phyloP scores from a whole-genome alignment of 2,329 filamentous ascomycete species.

The Trichophyton rubrum region DNA sequence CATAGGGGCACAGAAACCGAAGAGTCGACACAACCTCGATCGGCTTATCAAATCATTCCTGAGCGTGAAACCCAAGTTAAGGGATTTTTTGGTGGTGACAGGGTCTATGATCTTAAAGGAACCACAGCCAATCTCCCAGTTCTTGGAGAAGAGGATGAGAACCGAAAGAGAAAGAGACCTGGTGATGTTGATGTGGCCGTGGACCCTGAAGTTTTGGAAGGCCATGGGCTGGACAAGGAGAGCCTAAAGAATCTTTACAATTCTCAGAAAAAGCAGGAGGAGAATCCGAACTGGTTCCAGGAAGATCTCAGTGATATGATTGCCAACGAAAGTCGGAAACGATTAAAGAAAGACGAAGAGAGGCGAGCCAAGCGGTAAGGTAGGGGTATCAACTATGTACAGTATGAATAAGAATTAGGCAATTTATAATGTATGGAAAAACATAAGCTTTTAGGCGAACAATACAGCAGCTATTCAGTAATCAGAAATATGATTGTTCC shows the following conservation, averaged over 20 bases:
- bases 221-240: slow-evolving; percentile 60
- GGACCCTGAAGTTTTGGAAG: slow-evolving; percentile 66
- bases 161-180: slow-evolving; percentile 81
- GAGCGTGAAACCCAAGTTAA: slow-evolving; percentile 75
- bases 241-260: slow-evolving; percentile 73
- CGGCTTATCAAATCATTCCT: slow-evolving; percentile 78
- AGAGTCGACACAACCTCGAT: slow-evolving; percentile 58
- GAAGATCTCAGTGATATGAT: slow-evolving; percentile 96
- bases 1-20: slow-evolving; percentile 79
- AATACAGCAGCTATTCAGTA: too few relatives aligned
- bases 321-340: slow-evolving; percentile 79
- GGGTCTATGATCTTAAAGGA: slow-evolving; percentile 73
- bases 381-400: background rate
- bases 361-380: slow-evolving; percentile 46
- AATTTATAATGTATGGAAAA: background rate
- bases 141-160: slow-evolving; percentile 67
- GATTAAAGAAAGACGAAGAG: slow-evolving; percentile 77
- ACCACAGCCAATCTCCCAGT: slow-evolving; percentile 51
- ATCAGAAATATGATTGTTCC: too few relatives aligned
- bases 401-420: background rate
- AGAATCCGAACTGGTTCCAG: slow-evolving; percentile 61
- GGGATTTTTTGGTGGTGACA: slow-evolving; percentile 93
- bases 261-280: slow-evolving; percentile 50
- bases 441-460: background rate
- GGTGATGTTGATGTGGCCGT: slow-evolving; percentile 90